Evolutionary conservation across 2,329 filamentous ascomycete genomes (phyloP).

Genomic region (Colletotrichum zoysiae): DNA sequence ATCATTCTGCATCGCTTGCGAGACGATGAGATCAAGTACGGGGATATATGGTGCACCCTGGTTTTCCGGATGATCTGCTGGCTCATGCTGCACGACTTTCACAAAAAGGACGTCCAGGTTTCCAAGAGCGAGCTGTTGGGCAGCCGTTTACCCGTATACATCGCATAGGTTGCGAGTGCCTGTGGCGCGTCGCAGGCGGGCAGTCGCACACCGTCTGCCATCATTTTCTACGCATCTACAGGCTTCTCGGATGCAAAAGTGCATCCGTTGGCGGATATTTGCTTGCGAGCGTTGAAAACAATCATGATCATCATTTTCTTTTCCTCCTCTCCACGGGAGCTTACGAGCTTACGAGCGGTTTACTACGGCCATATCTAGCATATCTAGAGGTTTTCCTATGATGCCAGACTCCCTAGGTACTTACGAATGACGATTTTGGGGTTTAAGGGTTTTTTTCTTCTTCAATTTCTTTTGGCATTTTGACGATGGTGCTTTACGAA

Average conservation of each 20-base stretch:
- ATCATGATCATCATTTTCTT: not conserved
- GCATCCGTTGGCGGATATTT: not conserved
- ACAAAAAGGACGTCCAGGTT: slow-evolving; percentile 65
- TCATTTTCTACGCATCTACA: slow-evolving; percentile 11
- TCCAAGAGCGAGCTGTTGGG: slow-evolving; percentile 66
- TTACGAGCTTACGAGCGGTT: not conserved
- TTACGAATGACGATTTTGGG: slow-evolving; percentile 12
- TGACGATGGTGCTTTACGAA: not conserved
- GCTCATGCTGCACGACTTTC: slow-evolving; percentile 69
- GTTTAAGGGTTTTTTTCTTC: too few species aligned
- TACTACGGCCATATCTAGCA: not conserved
- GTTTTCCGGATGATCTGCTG: slow-evolving; percentile 71
- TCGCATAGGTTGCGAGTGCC: slow-evolving; percentile 48
- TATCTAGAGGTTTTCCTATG: not conserved
- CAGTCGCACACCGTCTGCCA: not conserved
- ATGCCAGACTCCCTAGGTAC: not conserved
- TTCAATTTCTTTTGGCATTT: not conserved
- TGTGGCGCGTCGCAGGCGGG: not conserved
- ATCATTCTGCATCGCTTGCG: not conserved
- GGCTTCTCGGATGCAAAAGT: not conserved
- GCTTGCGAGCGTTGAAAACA: too few species aligned
- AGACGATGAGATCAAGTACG: slow-evolving; percentile 44
- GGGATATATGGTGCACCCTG: slow-evolving; percentile 66
- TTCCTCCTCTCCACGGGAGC: not conserved
- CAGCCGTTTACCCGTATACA: slow-evolving; percentile 68